Percentiles rank a stretch among this genome's conserved stretches.
These are phyloP conservation scores for Parmelia sp. DNA, from an alignment of 495 filamentous ascomycete genomes.

Conservation along the genomic window DNA sequence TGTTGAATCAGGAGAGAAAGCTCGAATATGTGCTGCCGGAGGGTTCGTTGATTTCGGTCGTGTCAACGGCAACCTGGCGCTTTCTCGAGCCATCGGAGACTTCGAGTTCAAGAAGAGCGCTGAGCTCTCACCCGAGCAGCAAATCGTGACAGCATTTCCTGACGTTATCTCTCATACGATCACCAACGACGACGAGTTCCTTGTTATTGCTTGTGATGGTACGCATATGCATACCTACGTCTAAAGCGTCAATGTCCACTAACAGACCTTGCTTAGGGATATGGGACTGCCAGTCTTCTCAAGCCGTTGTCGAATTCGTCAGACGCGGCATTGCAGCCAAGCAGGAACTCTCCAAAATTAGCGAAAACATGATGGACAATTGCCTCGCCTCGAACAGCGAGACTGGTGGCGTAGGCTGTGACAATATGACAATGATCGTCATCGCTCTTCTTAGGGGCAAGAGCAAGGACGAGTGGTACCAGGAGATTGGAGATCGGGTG, in stretches of 20 bases:
- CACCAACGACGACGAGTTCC: constrained; percentile 89
- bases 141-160: constrained; percentile 95
- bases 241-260: background rate
- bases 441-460: constrained; percentile 83
- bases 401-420: constrained; percentile 94
- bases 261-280: constrained; percentile 56
- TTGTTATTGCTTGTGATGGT: constrained; percentile 98
- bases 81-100: constrained; percentile 95
- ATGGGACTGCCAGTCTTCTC: constrained; percentile 98
- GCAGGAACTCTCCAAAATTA: constrained; percentile 86
- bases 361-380: constrained; percentile 99
- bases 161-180: constrained; percentile 89
- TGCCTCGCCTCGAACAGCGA: constrained; percentile 95
- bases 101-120: constrained; percentile 99
- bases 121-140: constrained; percentile 89
- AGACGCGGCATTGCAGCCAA: constrained; percentile 90
- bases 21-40: constrained; percentile 87
- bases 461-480: constrained; percentile 97
- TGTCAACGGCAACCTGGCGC: constrained; percentile 96
- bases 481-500: constrained; percentile 87
- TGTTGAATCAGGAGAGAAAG: constrained; percentile 71
- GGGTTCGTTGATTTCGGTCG: constrained; percentile 97
- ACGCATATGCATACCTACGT: constrained; percentile 27
- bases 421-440: constrained; percentile 98
- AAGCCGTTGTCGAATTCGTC: constrained; percentile 95